Base-by-base conservation (phyloP, 352 stramenopile species). In the Globisporangium ultimum region DNA sequence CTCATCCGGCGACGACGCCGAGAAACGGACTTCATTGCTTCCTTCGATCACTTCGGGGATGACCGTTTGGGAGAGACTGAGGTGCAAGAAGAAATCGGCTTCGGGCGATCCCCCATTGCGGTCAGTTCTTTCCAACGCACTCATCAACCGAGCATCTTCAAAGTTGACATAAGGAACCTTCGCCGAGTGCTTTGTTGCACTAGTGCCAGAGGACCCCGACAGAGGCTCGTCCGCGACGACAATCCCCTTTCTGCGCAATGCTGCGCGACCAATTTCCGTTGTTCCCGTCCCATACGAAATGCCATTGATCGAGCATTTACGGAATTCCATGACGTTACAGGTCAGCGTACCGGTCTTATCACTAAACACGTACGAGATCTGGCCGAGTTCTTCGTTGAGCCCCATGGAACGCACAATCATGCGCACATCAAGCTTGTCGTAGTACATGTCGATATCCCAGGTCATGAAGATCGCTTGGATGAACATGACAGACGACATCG, bases 331-430 rank as follows among this genome's bases (percentile, higher is more conserved):
- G 11, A 97, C 75, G 66, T 98, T 98, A 55, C 87, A 89, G 14
- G 93, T 98, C 21, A 98, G 65, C n/a, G 93, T 98, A 43, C 93
- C 93, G 0, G 92, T 98, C 70, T 98, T 98, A 66, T 98, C 92
- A 40, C 70, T 97, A 63, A 97, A 97, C 22, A 97, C 78, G 61
- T 94, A 94, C 38, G 76, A 89, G n/a, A 98, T 90, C 72, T 97
- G 91, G 4, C 91, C 91, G 40, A 97, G 67, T 50, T 97, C 89
- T 64, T 98, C 91, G 53, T 95, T 97, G 14, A 98, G 74, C 11
- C 71, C 79, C 82, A 92, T 87, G 2, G 80, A 84, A 12, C 83
- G 80, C 20, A 93, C 83, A 61, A 89, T 87, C 79, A 90, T 89
- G 22, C 78, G 80, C 34, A 84, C 97, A 57, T 98, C 89, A 10